Base-by-base conservation (phyloP, 306 rosid genomes). In the Castanea crenata region DNA sequence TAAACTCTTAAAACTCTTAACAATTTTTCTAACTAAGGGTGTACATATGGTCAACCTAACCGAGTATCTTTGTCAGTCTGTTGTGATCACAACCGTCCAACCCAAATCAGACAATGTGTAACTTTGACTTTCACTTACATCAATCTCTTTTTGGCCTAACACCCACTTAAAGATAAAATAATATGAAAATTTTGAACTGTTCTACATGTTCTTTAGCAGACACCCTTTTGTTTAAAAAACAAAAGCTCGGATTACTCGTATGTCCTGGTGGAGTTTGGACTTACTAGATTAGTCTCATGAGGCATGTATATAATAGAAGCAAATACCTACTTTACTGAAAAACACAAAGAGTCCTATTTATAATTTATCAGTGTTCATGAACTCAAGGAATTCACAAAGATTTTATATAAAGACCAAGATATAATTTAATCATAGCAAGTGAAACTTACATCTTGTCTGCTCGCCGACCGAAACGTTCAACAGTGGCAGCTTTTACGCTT, bases 61-160 rank as follows among this genome's bases (percentile, higher is more conserved):
- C 82, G 70, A 86, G 92, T 90, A 90, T 91, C 96, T 88, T 15
- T 94, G 90, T 88, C 93, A 85, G 87, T 65, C 87, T 81, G 81
- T 63, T 84, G 80, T 69, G 89, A 92, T 91, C 95, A 84, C 85
- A 91, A 92, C 87, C 89, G 64, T 92, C 97, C 98, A 91, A 83
- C 72, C 44, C 2, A 76, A 56, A 85, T 88, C 96, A 86, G 87
- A 92, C 97, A 91, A 83, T 81, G 85, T 80, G 87, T 65, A 85
- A 85, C 87, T 87, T 94, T 88, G 97, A 94, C 97, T 88, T 92
- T 86, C 92, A 82, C 88, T 84, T 81, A 78, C 82, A 71, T 69
- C 85, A 62, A 54, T 75, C 77, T 70, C 51, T 63, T 77, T 49
- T 80, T 73, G 51, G 62, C 31, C 61, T 71, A 52, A 79, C 55